These are phyloP conservation scores for Elaphomyces granulatus DNA, from an alignment of 495 filamentous ascomycete genomes.

Conservation along the genomic window DNA sequence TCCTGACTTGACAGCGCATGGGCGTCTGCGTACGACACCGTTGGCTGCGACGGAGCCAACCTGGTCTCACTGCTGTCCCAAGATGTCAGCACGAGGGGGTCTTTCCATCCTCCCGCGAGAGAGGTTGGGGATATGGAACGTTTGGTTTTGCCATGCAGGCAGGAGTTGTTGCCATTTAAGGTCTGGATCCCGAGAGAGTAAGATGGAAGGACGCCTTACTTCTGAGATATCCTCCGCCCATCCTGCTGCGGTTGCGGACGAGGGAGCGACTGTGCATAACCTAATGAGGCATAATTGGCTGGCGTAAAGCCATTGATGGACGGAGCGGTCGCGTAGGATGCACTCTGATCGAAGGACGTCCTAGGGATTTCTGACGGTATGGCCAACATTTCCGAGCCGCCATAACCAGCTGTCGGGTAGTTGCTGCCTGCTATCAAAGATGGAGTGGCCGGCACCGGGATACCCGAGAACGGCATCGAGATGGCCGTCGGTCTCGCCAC, in stretches of 20 bases:
- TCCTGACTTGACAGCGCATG: slow-evolving; percentile 90
- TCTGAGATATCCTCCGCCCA: slow-evolving; percentile 70
- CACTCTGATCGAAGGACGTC: slow-evolving; percentile 39
- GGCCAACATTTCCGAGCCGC: slow-evolving; percentile 54
- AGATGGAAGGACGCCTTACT: slow-evolving; percentile 46
- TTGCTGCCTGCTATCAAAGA: slow-evolving; percentile 54
- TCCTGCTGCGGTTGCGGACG: slow-evolving; percentile 32
- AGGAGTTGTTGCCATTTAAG: slow-evolving; percentile 39
- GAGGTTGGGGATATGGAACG: too few species aligned
- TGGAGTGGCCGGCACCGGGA: slow-evolving; percentile 51
- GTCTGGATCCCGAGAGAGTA: too few species aligned
- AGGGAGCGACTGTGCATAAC: slow-evolving; percentile 43
- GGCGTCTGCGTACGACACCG: slow-evolving; percentile 24
- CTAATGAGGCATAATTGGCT: slow-evolving; percentile 36
- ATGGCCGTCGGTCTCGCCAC: slow-evolving; percentile 44
- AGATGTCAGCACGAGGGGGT: too few species aligned
- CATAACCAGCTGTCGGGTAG: slow-evolving; percentile 51
- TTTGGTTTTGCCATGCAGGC: slow-evolving; percentile 29
- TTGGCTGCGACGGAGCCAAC: slow-evolving; percentile 31
- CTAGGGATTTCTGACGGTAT: slow-evolving; percentile 55
- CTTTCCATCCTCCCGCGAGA: too few species aligned
- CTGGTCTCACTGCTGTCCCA: slow-evolving; percentile 42
- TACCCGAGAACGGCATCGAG: slow-evolving; percentile 59
- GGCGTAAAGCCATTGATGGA: slow-evolving; percentile 52
- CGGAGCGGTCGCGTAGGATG: slow-evolving; percentile 53